phyloP scores from a whole-genome alignment of 1,284 basidiomycete genomes.

The Leccinum solheimii region DNA sequence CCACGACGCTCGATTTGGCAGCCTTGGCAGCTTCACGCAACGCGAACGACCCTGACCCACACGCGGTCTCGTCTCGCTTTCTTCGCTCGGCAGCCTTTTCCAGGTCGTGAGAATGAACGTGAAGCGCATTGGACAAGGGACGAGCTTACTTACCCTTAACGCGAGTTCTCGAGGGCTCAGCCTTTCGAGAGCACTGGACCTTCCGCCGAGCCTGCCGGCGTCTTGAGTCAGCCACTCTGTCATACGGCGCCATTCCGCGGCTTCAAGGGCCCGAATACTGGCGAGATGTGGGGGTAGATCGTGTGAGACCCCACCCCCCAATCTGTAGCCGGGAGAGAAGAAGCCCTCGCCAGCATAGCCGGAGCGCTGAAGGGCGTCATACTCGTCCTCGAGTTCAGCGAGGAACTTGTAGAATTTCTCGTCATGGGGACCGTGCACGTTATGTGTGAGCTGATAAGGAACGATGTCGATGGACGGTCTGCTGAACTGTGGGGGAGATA shows the following conservation, averaged over 20 bases:
- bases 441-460: conserved; percentile 73
- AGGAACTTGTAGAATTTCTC: conserved; percentile 81
- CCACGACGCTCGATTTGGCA: conserved; percentile 61
- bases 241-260: conserved; percentile 70
- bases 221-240: conserved; percentile 50
- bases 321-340: conserved; percentile 63
- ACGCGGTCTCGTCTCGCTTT: conserved; percentile 67
- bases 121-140: not conserved
- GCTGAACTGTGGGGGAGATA: not conserved
- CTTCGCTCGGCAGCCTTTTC: conserved; percentile 80
- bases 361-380: conserved; percentile 67
- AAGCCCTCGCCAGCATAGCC: conserved; percentile 87
- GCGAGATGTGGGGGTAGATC: conserved; percentile 66
- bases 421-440: conserved; percentile 85
- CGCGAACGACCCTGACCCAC: conserved; percentile 61
- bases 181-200: conserved; percentile 20
- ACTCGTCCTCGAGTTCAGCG: conserved; percentile 77
- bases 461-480: not conserved
- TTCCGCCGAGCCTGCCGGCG: conserved; percentile 57
- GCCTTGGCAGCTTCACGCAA: conserved; percentile 71
- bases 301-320: conserved; percentile 64
- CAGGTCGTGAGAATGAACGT: not conserved
- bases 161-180: too few species aligned
- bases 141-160: too few species aligned
- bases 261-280: conserved; percentile 65